Percentiles rank a stretch among this genome's conserved stretches.
These are phyloP conservation scores for Trichophyton schoenleinii DNA, from an alignment of 2,329 filamentous ascomycete species.

Conservation along the genomic window DNA sequence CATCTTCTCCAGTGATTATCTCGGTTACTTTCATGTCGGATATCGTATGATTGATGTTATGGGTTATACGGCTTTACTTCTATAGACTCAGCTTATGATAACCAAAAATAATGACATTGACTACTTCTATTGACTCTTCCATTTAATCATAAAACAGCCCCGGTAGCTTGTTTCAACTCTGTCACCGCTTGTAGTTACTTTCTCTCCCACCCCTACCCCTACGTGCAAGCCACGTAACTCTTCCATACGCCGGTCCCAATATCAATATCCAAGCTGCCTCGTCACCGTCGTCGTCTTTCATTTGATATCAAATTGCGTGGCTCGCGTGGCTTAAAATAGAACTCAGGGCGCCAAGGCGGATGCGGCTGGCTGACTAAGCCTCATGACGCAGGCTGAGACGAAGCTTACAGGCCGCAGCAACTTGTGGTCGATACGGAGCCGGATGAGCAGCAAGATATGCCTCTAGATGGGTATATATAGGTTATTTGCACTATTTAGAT, in stretches of 20 bases:
- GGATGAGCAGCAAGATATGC: not conserved
- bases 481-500: not conserved
- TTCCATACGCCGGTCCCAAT: too few species aligned
- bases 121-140: too few species aligned
- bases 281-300: not conserved
- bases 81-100: not conserved
- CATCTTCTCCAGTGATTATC: slow-evolving; percentile 38
- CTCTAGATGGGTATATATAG: not conserved
- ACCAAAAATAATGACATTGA: not conserved
- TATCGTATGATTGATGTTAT: not conserved
- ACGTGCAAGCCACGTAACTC: too few species aligned
- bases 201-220: too few species aligned
- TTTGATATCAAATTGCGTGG: not conserved
- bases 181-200: too few species aligned
- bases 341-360: not conserved
- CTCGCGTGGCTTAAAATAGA: not conserved
- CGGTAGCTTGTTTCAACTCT: not conserved
- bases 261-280: not conserved
- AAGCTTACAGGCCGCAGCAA: slow-evolving; percentile 1
- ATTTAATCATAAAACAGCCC: not conserved
- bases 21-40: not conserved
- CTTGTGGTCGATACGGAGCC: too few species aligned
- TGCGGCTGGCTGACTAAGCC: not conserved
- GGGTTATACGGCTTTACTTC: not conserved
- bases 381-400: not conserved